Evolutionary conservation across 805 yeast genomes (phyloP), one percentile per base, ranked within the genome.

Genomic region (Pichia scutulata): DNA sequence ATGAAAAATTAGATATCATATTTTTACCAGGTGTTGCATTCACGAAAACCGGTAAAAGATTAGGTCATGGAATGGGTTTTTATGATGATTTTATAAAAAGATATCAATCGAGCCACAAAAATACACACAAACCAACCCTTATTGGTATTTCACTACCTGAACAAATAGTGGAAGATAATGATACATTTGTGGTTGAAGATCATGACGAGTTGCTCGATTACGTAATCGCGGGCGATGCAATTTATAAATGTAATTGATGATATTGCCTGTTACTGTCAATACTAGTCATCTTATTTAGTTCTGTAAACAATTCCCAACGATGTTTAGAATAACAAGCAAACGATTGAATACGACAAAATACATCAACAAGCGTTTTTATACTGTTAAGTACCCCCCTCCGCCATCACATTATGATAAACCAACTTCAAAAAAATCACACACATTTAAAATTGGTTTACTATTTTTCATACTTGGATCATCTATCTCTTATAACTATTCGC

Each of bases 1-100:
- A 42, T 10, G 45, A 45, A 5, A 49, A 46, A 28, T 66, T 92
- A 22, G 97, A 92, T 57, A 58, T 92, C 10, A 69, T 92, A 7
- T 66, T 92, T 7, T 72, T 92, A 0, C 98, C 98, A 0, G 97
- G 95, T 0, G 83, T 92, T 1, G 96, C 87, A 1, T 90, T 87
- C 64, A 76, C 86, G 1, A 55, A 25, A 6, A 51, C 52, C 1
- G 66, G 71, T 18, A 51, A 56, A 30, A 64, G 99, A 48, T 63
- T 92, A 48, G 99, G 99, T 1, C 95, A 89, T 63, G 99, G 99
- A 1, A 92, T 83, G 6, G 99, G 97, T 0, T 89, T 79, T 64
- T 92, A 93, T 64, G 99, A 92, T 63, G 88, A 84, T 58, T 86
- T 73, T 58, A 74, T 86, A 41, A 68, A 72, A 43, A 67, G 84